phyloP scores from a whole-genome alignment of 495 filamentous ascomycete species.

The Aspergillus cavernicola region DNA sequence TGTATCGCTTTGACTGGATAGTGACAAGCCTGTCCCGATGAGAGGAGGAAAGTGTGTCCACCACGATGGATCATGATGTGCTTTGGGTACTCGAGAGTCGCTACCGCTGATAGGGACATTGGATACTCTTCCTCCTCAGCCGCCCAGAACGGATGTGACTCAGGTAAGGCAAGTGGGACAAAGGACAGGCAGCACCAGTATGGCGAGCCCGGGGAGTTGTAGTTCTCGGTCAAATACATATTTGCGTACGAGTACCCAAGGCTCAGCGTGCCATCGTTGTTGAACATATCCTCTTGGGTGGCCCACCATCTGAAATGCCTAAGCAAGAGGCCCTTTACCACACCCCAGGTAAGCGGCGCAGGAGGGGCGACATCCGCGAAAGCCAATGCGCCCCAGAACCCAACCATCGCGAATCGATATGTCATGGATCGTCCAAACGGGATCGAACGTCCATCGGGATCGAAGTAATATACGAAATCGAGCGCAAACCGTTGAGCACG shows the following conservation, averaged over 20 bases:
- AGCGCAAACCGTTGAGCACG: constrained; percentile 61
- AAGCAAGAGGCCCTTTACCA: constrained; percentile 70
- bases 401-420: constrained; percentile 78
- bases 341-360: constrained; percentile 66
- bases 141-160: constrained; percentile 72
- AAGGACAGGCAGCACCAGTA: constrained; percentile 81
- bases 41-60: constrained; percentile 68
- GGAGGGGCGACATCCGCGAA: constrained; percentile 72
- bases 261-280: constrained; percentile 65
- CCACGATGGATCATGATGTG: constrained; percentile 61
- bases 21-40: constrained; percentile 71
- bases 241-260: constrained; percentile 78
- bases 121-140: constrained; percentile 60
- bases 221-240: constrained; percentile 76
- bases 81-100: constrained; percentile 59
- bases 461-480: constrained; percentile 74
- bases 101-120: constrained; percentile 49
- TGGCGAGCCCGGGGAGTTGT: constrained; percentile 68
- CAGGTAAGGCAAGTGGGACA: constrained; percentile 63
- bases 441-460: constrained; percentile 57
- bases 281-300: constrained; percentile 68
- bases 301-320: constrained; percentile 78
- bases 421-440: constrained; percentile 74
- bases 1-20: constrained; percentile 77
- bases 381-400: constrained; percentile 74